Evolutionary conservation across 106 monocot species (phyloP).

Genomic region (Dioscorea dumetorum): DNA sequence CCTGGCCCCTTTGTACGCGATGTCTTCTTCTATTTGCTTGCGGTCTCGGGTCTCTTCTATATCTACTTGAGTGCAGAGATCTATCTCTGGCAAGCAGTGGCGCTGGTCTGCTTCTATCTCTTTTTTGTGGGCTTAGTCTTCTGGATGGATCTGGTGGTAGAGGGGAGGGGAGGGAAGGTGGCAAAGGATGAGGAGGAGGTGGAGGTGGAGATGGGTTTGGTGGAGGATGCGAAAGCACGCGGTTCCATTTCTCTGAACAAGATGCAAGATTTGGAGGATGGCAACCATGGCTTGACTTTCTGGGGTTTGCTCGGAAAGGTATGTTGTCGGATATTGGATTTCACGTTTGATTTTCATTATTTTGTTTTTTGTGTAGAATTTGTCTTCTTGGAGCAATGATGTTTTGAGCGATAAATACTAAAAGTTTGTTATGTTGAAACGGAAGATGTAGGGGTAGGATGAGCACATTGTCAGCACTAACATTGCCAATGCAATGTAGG

Average conservation of each 20-base stretch:
- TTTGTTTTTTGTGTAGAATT: neutral
- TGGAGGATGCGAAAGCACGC: slow-evolving; percentile 8
- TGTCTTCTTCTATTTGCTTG: slow-evolving; percentile 76
- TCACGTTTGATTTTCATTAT: neutral
- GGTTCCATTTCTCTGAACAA: neutral
- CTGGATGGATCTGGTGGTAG: slow-evolving; percentile 71
- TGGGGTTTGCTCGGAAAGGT: slow-evolving; percentile 21
- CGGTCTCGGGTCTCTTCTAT: slow-evolving; percentile 66
- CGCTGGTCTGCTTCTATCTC: slow-evolving; percentile 63
- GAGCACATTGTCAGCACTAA: too few species aligned
- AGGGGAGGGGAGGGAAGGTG: neutral
- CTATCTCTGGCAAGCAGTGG: slow-evolving; percentile 80
- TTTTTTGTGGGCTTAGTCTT: slow-evolving; percentile 89
- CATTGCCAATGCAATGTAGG: too few species aligned
- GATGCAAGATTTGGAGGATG: slow-evolving; percentile 1
- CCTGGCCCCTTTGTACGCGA: slow-evolving; percentile 72
- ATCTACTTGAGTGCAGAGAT: slow-evolving; percentile 93
- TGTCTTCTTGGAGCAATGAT: too few species aligned
- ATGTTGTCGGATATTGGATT: neutral
- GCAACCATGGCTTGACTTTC: neutral
- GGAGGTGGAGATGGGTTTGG: slow-evolving; percentile 11
- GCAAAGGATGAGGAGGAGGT: slow-evolving; percentile 2
- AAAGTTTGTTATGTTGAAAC: too few species aligned
- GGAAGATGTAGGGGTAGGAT: too few species aligned
- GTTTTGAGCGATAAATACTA: too few species aligned